Evolutionary conservation across 495 filamentous ascomycete species (phyloP), one percentile per base, ranked within the genome.

Genomic region (Daldinia caldariorum): DNA sequence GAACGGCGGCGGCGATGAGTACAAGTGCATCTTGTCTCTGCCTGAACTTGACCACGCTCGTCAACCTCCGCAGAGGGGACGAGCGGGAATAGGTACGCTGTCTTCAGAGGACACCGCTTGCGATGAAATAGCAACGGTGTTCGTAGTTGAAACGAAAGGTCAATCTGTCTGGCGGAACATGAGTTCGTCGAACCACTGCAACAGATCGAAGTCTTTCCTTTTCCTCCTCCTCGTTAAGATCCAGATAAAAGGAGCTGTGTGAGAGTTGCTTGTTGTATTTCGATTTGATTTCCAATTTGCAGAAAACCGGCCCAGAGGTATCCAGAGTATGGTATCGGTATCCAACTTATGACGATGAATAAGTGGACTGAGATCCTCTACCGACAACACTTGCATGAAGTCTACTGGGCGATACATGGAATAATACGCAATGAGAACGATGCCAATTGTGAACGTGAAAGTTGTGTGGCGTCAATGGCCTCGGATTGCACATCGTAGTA

Each of bases 61-160:
- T 83, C 87, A 81, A 85, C 86, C 85, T 87, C 85, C 83, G 81
- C 49, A 80, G 85, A 86, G 84, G 85, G 80, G 85, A 86, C 85
- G 85, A 84, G 84, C 81, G 81, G 75, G 78, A 76, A 67, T 67
- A 63, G 38, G 47, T 62, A 66, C 14, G 58, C 69, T 58, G 58
- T 72, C 70, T 61, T 66, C 65, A 72, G 68, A 60, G 34, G 59
- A 61, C 61, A 54, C 60, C 67, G 53, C 57, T 61, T 56, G 16
- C 51, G 22, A 61, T 38, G 38, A 47, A 63, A 61, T 45, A 37
- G 67, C 53, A 37, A 55, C 53, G 57, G 20, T 29, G 16, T 55
- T 64, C 45, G 56, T 43, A 54, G 54, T 39, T 45, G 37, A 38
- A 38, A 55, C 9, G 31, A 55, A 57, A 37, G 31, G 38, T 67